Percentiles rank a stretch among this genome's conserved stretches.
Evolutionary conservation across 805 yeast species (phyloP).

Genomic region (Metschnikowia proteae): DNA sequence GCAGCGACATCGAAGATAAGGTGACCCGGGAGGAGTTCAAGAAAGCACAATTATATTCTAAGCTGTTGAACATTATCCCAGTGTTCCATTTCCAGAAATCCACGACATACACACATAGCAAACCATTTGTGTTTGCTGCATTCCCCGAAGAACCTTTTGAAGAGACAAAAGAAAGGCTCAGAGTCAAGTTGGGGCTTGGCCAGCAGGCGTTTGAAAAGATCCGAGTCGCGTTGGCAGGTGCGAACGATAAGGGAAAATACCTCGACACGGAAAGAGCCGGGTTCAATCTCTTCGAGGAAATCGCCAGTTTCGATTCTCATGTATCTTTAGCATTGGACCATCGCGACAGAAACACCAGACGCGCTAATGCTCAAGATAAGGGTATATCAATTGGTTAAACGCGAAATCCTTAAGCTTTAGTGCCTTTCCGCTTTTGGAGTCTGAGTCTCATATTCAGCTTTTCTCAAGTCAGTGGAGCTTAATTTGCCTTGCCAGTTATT

Average conservation of each 20-base stretch:
- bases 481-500: slow-evolving; percentile 63
- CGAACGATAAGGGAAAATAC: slow-evolving; percentile 39
- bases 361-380: slow-evolving; percentile 34
- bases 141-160: slow-evolving; percentile 61
- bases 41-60: slow-evolving; percentile 22
- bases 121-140: slow-evolving; percentile 76
- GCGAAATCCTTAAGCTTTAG: not conserved
- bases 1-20: slow-evolving; percentile 26
- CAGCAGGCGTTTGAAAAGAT: slow-evolving; percentile 77
- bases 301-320: slow-evolving; percentile 36
- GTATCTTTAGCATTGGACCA: slow-evolving; percentile 78
- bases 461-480: slow-evolving; percentile 79
- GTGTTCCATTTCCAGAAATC: slow-evolving; percentile 78
- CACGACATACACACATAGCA: slow-evolving; percentile 65
- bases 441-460: slow-evolving; percentile 15
- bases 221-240: slow-evolving; percentile 54
- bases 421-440: not conserved
- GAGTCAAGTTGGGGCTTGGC: slow-evolving; percentile 68
- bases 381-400: slow-evolving; percentile 39
- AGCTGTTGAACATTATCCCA: slow-evolving; percentile 46
- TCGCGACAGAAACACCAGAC: slow-evolving; percentile 67
- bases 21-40: slow-evolving; percentile 16
- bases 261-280: slow-evolving; percentile 50
- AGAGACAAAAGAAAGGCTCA: slow-evolving; percentile 64
- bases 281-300: slow-evolving; percentile 51